Percentiles rank a stretch among this genome's conserved stretches.
Conservation (phyloP, 768 basidiomycete species). For the Paxillus ammoniavirescens region DNA sequence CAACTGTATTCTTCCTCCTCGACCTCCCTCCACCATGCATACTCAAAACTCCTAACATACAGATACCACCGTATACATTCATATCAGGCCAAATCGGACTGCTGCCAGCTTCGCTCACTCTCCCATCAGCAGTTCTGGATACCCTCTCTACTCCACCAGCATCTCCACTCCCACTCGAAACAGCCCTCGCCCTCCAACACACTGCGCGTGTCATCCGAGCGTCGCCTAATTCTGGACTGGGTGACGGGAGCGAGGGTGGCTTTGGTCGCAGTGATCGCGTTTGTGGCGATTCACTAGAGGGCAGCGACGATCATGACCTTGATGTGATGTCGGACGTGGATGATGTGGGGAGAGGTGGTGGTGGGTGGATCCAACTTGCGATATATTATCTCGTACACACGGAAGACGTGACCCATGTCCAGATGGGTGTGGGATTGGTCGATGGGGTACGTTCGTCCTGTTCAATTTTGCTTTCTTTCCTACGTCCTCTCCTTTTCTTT, state of each 20-base stretch:
- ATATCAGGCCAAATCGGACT: conserved; percentile 96
- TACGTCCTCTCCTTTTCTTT: not conserved
- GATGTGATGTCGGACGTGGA: conserved; percentile 23
- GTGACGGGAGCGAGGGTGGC: conserved; percentile 26
- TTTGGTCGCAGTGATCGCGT: conserved; percentile 27
- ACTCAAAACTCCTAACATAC: not conserved
- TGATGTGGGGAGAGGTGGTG: conserved; percentile 26
- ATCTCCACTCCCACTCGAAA: conserved; percentile 59
- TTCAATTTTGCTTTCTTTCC: not conserved
- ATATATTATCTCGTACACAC: conserved; percentile 68
- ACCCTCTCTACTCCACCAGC: conserved; percentile 32
- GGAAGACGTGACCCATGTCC: conserved; percentile 39
- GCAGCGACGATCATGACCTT: conserved; percentile 51
- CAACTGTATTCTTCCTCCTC: not conserved
- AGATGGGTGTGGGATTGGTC: conserved; percentile 33
- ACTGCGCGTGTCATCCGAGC: conserved; percentile 57
- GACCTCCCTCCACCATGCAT: not conserved
- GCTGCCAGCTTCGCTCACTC: conserved; percentile 65
- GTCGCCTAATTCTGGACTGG: conserved; percentile 49
- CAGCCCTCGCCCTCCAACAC: conserved; percentile 80
- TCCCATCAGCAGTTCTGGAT: conserved; percentile 57
- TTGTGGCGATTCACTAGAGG: conserved; percentile 46
- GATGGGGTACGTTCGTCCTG: conserved; percentile 16
- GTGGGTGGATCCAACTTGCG: conserved; percentile 58
- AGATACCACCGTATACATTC: conserved; percentile 79